Percentiles rank a stretch among this genome's conserved stretches.
Evolutionary conservation across 257 asterid genomes (phyloP).

Genomic region (Misopates orontium): DNA sequence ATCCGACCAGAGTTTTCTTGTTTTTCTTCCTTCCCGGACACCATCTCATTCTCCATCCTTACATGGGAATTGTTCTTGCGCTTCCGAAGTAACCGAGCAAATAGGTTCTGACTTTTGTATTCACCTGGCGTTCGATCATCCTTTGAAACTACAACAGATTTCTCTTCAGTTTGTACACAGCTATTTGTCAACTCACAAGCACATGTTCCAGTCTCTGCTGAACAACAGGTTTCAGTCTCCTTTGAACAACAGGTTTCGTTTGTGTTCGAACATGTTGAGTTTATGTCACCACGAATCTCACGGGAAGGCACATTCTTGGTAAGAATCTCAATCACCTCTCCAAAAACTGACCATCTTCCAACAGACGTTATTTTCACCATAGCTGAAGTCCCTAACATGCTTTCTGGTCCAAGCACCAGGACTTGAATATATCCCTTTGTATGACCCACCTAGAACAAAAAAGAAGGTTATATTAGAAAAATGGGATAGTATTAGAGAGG

Average conservation of each 20-base stretch:
- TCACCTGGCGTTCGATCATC: slow-evolving; percentile 29
- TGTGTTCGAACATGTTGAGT: slow-evolving; percentile 38
- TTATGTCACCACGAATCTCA: slow-evolving; percentile 27
- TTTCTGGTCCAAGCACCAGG: slow-evolving; percentile 74
- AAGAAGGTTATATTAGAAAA: slow-evolving; percentile 10
- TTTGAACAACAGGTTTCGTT: slow-evolving; percentile 58
- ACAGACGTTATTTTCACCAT: slow-evolving; percentile 73
- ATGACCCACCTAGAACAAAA: slow-evolving; percentile 79
- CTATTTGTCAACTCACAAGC: slow-evolving; percentile 46
- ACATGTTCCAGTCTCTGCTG: slow-evolving; percentile 56
- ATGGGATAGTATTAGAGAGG: neutral
- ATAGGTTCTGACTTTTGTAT: slow-evolving; percentile 37
- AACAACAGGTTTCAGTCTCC: slow-evolving; percentile 59
- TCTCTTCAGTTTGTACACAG: slow-evolving; percentile 42
- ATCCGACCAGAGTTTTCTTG: slow-evolving; percentile 21
- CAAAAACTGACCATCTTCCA: slow-evolving; percentile 96
- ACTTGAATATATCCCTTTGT: slow-evolving; percentile 96
- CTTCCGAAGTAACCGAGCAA: slow-evolving; percentile 61
- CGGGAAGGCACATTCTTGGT: slow-evolving; percentile 29
- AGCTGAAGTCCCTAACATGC: slow-evolving; percentile 85
- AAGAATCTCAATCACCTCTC: slow-evolving; percentile 78
- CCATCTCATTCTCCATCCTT: slow-evolving; percentile 32
- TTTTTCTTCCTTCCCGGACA: slow-evolving; percentile 37
- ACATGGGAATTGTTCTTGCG: slow-evolving; percentile 40
- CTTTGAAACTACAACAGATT: slow-evolving; percentile 28